Base-by-base conservation (phyloP, 192 early-diverging fungal genomes). In the Backusella luteola region DNA sequence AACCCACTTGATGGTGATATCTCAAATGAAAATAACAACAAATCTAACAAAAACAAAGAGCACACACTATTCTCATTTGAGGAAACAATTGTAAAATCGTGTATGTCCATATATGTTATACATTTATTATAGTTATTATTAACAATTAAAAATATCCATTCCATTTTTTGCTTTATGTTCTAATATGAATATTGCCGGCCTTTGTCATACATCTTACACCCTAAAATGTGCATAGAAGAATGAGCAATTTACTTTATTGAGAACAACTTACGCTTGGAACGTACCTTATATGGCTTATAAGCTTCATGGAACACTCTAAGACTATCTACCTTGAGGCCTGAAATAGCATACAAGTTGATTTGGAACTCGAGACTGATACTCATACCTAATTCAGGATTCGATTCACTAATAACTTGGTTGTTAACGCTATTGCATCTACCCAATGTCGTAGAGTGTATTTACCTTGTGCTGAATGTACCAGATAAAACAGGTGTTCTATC, bases 261-360 rank as follows among this genome's bases (percentile, higher is more conserved):
- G 0, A 19, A 17, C 5, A 7, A 7, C 41, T 42, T 32, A 23
- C 9, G 8, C n/a, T 67, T 49, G 29, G 23, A 23, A 23, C 39
- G 72, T 78, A 88, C 91, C 88, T 94, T 94, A 80, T 90, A 94
- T 1, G 92, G 93, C 68, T 91, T 93, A 79, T 94, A 96, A 6
- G 75, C 75, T 80, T 96, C 94, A 79, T 90, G 87, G 68, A 88
- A 90, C 34, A 96, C 59, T 67, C 90, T 87, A 53, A 96, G 80
- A 35, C 80, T 83, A 75, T 93, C 92, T 19, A 96, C 91, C 73
- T 86, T 89, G 19, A 96, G 79, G 36, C 94, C 94, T 8, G 93
- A 90, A 17, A 89, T 77, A 23, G 92, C 85, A 77, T 87, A 88
- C 85, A 91, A 91, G 63, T 86, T 91, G 44, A 94, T 90, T 70